Evolutionary conservation across 768 basidiomycete genomes (phyloP).

Genomic region (Lepiota subincarnata): DNA sequence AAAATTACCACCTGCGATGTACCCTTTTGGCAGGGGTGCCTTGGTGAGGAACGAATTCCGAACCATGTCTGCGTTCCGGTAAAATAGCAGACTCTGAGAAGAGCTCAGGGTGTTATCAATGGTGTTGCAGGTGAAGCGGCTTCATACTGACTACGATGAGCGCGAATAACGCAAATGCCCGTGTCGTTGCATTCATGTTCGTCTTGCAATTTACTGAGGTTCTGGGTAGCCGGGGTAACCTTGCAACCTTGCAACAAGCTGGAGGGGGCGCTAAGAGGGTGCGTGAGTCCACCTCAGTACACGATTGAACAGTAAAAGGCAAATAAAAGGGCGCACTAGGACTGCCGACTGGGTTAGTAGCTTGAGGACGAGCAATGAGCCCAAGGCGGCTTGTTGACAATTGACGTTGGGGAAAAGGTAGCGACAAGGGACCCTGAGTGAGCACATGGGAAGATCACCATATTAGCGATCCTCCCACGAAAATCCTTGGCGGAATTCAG

Average conservation of each 20-base stretch:
- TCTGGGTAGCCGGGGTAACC: not conserved
- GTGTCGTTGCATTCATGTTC: not conserved
- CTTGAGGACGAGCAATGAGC: too few relatives aligned
- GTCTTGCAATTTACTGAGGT: not conserved
- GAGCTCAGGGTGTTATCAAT: not conserved
- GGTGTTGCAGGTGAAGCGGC: not conserved
- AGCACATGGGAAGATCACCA: slow-evolving; percentile 3
- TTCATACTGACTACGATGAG: not conserved
- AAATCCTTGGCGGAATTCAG: not conserved
- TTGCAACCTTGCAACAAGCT: not conserved
- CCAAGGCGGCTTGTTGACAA: too few relatives aligned
- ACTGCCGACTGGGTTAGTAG: too few relatives aligned
- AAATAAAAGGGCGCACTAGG: too few relatives aligned
- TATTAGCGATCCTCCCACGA: not conserved
- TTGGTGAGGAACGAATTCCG: slow-evolving; percentile 38
- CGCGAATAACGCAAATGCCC: slow-evolving; percentile 3
- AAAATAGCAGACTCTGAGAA: slow-evolving; percentile 38
- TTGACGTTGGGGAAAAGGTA: not conserved
- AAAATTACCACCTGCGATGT: slow-evolving; percentile 49
- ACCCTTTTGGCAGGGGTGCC: slow-evolving; percentile 44
- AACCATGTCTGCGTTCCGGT: slow-evolving; percentile 38
- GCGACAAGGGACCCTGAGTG: not conserved
- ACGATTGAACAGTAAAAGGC: too few relatives aligned
- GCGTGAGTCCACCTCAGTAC: not conserved
- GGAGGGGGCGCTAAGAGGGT: not conserved